These are phyloP conservation scores for Quercus mongolica DNA, from an alignment of 306 rosid species.

Conservation along the genomic window DNA sequence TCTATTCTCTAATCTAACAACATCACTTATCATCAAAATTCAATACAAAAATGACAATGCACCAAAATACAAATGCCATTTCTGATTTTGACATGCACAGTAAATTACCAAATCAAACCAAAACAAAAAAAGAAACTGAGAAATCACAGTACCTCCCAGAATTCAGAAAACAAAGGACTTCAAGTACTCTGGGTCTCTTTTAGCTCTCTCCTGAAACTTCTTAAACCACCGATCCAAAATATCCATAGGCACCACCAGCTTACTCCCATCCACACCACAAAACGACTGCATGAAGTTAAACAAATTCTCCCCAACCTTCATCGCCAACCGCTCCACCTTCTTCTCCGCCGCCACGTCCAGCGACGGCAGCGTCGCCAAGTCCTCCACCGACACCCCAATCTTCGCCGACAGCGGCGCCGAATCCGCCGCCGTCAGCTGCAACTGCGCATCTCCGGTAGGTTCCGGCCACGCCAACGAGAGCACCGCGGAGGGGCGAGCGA, in stretches of 20 bases:
- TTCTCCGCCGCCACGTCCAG: slow-evolving; percentile 69
- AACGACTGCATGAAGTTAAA: slow-evolving; percentile 95
- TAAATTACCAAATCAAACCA: too few species aligned
- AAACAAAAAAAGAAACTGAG: neutral
- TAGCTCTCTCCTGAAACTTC: slow-evolving; percentile 77
- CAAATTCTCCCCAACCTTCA: slow-evolving; percentile 85
- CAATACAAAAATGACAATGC: neutral
- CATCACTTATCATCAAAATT: too few species aligned
- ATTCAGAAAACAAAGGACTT: slow-evolving; percentile 59
- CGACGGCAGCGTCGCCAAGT: slow-evolving; percentile 74
- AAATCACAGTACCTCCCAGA: neutral
- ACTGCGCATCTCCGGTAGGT: slow-evolving; percentile 39
- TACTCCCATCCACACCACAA: slow-evolving; percentile 82
- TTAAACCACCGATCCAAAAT: slow-evolving; percentile 93
- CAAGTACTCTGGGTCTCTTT: slow-evolving; percentile 81
- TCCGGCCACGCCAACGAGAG: slow-evolving; percentile 74
- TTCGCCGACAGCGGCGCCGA: slow-evolving; percentile 69
- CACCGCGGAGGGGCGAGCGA: slow-evolving; percentile 80
- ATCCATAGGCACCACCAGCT: slow-evolving; percentile 88
- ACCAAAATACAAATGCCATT: neutral
- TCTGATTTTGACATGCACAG: neutral
- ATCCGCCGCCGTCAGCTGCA: slow-evolving; percentile 67
- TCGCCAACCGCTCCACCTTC: slow-evolving; percentile 64
- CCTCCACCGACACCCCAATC: slow-evolving; percentile 88
- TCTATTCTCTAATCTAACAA: too few species aligned